Evolutionary conservation across 192 early-diverging fungal genomes (phyloP).

Genomic region (Mortierella hygrophila): DNA sequence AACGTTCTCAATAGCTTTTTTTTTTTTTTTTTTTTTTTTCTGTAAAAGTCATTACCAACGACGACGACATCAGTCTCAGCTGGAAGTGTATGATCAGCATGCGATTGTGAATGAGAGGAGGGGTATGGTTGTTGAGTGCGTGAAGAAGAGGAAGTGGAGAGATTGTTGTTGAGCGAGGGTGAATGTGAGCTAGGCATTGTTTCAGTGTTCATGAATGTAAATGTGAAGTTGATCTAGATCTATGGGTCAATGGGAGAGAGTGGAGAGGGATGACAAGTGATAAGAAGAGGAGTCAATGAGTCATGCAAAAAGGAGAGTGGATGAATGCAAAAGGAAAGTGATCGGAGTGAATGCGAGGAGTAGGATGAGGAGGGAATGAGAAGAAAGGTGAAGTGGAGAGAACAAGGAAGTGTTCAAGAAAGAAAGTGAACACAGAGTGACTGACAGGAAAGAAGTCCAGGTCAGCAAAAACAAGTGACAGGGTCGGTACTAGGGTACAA

Average conservation of each 20-base stretch:
- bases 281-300: neutral
- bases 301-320: neutral
- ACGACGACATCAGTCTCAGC: constrained; percentile 24
- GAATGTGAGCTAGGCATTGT: constrained; percentile 3
- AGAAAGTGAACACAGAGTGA: too few species aligned
- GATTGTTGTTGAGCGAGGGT: neutral
- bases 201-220: neutral
- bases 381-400: neutral
- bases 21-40: neutral
- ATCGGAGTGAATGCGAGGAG: neutral
- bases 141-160: neutral
- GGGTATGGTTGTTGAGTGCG: too few species aligned
- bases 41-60: constrained; percentile 15
- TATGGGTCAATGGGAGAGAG: neutral
- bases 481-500: too few species aligned
- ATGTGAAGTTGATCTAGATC: neutral
- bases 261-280: constrained; percentile 2
- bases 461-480: too few species aligned
- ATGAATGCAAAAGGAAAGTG: neutral
- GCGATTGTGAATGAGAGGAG: neutral
- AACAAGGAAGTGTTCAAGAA: neutral
- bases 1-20: neutral
- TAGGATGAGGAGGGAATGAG: neutral
- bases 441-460: too few species aligned
- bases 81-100: neutral